Base-by-base conservation (phyloP, 495 filamentous ascomycete genomes). In the Penicillium robsamsonii region DNA sequence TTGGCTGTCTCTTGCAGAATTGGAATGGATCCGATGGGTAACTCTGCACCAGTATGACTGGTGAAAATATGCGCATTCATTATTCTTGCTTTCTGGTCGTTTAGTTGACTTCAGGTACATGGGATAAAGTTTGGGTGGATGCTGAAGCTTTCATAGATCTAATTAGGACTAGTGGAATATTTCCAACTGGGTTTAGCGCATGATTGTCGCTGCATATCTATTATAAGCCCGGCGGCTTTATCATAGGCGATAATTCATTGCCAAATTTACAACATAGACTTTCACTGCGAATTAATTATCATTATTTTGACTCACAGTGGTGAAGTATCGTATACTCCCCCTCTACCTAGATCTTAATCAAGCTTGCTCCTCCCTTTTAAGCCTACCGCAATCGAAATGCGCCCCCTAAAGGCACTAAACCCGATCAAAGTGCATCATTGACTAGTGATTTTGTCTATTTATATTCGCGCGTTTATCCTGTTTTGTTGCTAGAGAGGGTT, bases 321-420 rank as follows among this genome's bases (percentile, higher is more conserved):
- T 27, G 27, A 45, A 45, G 22, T 45, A 45, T 25, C 17, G 18
- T 25, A 45, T 22, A 13, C 42, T 27, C 42, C 42, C 22, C 42
- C 42, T 45, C 7, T 31, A 31, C 30, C 30, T 31, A 31, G 30
- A 31, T 31, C 30, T 31, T 2, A 11, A 31, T 45, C 42, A 45
- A 27, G 22, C 18, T 45, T 45, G 25, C 42, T 9, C 30, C 30
- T 31, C 42, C 42, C 11, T 9, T 45, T 45, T n/a, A 18, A 31
- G 45, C 29, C 29, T 20, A n/a, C 24, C 29, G 9, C 5, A 20
- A 49, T 31, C 45, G 29, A 49, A 49, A 49, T 49, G 46, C 30
- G 11, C 30, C 17, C 17, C 12, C 11, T 5, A 25, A 38, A 50
- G n/a, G n/a, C n/a, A n/a, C n/a, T n/a, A n/a, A n/a, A n/a, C n/a